These are phyloP conservation scores for Schizochytrium sp. DNA, from an alignment of 108 stramenopile species.

Conservation along the genomic window DNA sequence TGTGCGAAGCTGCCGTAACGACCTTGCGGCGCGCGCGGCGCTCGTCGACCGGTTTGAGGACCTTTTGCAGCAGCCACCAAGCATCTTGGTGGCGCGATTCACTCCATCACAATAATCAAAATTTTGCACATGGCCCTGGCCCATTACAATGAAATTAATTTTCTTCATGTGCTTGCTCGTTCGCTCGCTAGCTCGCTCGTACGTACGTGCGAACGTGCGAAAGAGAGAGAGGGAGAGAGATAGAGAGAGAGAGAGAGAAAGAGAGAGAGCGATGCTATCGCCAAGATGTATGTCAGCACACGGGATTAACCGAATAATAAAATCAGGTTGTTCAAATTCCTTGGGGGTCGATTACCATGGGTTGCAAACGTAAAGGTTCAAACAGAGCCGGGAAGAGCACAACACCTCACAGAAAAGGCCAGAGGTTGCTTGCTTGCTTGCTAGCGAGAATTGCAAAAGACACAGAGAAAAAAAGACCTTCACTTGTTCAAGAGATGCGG, in stretches of 20 bases:
- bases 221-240: no score
- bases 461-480: no score
- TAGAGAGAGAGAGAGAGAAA: neutral
- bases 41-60: neutral
- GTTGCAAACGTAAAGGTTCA: no score
- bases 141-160: no score
- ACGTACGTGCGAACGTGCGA: no score
- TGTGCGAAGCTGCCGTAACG: neutral
- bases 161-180: no score
- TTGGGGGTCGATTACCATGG: no score
- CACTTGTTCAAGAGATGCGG: neutral
- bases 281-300: neutral
- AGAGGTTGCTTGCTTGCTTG: neutral
- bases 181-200: no score
- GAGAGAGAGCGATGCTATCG: neutral
- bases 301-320: neutral
- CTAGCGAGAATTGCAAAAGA: no score
- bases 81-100: neutral
- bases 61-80: neutral
- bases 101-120: neutral
- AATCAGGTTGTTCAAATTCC: neutral
- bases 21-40: neutral
- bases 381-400: neutral
- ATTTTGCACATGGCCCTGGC: neutral
- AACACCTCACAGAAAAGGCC: neutral